Evolutionary conservation across 2,329 filamentous ascomycete genomes (phyloP).

Genomic region (Metarhizium sp.): DNA sequence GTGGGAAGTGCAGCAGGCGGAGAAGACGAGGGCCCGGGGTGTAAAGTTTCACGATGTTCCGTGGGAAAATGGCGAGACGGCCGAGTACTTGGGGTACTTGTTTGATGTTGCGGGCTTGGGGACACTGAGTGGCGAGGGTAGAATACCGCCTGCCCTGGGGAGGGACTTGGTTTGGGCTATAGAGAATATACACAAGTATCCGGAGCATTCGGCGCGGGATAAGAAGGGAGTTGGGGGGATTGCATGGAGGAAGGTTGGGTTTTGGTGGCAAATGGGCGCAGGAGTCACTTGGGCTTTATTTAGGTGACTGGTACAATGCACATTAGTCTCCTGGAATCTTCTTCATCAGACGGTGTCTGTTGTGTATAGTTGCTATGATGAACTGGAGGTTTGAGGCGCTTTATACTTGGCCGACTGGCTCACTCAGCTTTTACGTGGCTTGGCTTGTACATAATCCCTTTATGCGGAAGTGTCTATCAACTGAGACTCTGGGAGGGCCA

Average conservation of each 20-base stretch:
- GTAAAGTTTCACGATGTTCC: conserved; percentile 42
- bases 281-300: too few species aligned
- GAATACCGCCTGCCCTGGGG: conserved; percentile 33
- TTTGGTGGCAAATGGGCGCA: background rate
- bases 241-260: background rate
- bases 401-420: too few species aligned
- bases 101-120: conserved; percentile 40
- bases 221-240: conserved; percentile 5
- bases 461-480: too few species aligned
- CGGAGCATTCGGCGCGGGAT: conserved; percentile 14
- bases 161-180: conserved; percentile 36
- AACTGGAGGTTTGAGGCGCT: too few species aligned
- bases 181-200: conserved; percentile 39
- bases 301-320: too few species aligned
- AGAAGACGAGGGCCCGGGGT: conserved; percentile 17
- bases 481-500: too few species aligned
- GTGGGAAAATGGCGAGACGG: conserved; percentile 42
- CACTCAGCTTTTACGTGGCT: too few species aligned
- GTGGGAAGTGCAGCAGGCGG: conserved; percentile 36
- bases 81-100: conserved; percentile 34
- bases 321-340: too few species aligned
- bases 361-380: too few species aligned
- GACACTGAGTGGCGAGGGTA: conserved; percentile 34
- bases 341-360: too few species aligned
- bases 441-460: too few species aligned